A percentile compares a stretch with the other conserved stretches of the same genome.
These are phyloP conservation scores for maize (Zea mays) DNA, from an alignment of 176 grass and related monocot species.

Conservation along the genomic window Zm-B73-REFERENCE-NAM-5.0 NC_050100.1:126594001-126594500, in stretches of 20 bases:
- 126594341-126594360: conserved; percentile 28
- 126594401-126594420: conserved; percentile 51
- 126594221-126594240: conserved; percentile 1
- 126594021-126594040: conserved; percentile 68
- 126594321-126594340: conserved; percentile 52
- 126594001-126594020: conserved; percentile 88
- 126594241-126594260: conserved; percentile 18
- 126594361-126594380: conserved; percentile 18
- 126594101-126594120: conserved; percentile 34
- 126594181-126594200: conserved; percentile 15
- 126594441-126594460: conserved; percentile 35
- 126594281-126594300: conserved; percentile 42
- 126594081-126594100: conserved; percentile 35
- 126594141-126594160: conserved; percentile 73
- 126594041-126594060: conserved; percentile 83
- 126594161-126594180: conserved; percentile 58
- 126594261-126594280: conserved; percentile 51
- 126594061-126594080: conserved; percentile 76
- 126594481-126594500: conserved; percentile 10
- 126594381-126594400: conserved; percentile 19
- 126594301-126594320: conserved; percentile 37
- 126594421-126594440: conserved; percentile 78
- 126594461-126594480: conserved; percentile 52
- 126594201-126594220: not conserved
- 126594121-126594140: conserved; percentile 54